Percentiles rank a stretch among this genome's conserved stretches.
phyloP scores from a whole-genome alignment of 2,329 filamentous ascomycete species.

The Passalora sequoiae region DNA sequence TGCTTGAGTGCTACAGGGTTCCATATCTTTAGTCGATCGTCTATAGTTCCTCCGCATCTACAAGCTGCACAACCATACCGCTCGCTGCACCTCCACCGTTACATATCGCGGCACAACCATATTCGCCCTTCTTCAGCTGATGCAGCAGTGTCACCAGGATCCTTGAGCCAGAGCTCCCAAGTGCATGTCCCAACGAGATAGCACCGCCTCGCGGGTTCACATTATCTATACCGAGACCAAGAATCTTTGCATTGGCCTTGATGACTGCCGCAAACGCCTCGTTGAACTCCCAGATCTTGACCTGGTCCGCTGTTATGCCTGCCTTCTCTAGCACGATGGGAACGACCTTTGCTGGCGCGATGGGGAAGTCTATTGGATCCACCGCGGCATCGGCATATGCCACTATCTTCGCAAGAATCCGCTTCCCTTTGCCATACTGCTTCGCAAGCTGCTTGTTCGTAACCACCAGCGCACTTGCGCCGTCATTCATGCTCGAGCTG shows the following conservation, averaged over 20 bases:
- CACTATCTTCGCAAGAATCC: constrained; percentile 82
- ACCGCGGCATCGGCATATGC: constrained; percentile 84
- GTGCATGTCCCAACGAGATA: constrained; percentile 83
- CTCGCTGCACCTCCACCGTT: constrained; percentile 93
- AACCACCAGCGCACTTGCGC: constrained; percentile 82
- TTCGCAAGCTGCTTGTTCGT: constrained; percentile 75
- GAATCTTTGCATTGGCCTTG: constrained; percentile 88
- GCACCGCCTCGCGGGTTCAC: constrained; percentile 88
- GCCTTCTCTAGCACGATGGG: constrained; percentile 83
- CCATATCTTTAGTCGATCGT: too few species aligned
- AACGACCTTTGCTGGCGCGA: constrained; percentile 87
- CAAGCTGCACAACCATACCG: constrained; percentile 78
- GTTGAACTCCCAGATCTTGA: constrained; percentile 96
- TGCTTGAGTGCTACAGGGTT: too few species aligned
- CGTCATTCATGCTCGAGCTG: constrained; percentile 90
- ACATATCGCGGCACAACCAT: constrained; percentile 92
- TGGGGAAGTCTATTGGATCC: constrained; percentile 87
- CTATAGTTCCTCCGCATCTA: constrained; percentile 50
- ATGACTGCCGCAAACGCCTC: constrained; percentile 96
- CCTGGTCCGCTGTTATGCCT: constrained; percentile 84
- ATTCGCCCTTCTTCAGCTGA: constrained; percentile 86
- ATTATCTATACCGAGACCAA: constrained; percentile 70
- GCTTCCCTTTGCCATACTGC: constrained; percentile 67
- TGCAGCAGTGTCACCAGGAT: constrained; percentile 88
- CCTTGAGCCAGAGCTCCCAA: constrained; percentile 87